phyloP scores from a whole-genome alignment of 176 grass and related monocot genomes.

The Microstegium vimineum region DNA sequence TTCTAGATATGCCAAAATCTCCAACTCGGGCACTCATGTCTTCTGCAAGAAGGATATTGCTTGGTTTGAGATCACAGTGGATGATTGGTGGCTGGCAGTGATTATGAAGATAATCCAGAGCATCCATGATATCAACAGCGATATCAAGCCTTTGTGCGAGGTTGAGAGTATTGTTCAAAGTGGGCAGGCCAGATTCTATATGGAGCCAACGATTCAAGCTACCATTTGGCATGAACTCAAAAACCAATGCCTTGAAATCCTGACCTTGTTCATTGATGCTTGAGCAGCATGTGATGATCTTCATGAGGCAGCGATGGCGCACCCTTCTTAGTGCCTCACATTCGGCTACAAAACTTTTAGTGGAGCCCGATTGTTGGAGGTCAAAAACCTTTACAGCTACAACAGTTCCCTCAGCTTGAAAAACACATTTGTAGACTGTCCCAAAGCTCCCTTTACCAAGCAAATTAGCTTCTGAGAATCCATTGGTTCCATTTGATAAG shows the following conservation, averaged over 20 bases:
- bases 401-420: neutral
- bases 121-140: neutral
- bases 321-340: conserved; percentile 12
- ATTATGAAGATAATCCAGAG: conserved; percentile 13
- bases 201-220: neutral
- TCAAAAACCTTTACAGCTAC: conserved; percentile 32
- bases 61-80: conserved; percentile 59
- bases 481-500: conserved; percentile 13
- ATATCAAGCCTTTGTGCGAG: neutral
- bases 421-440: neutral
- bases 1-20: conserved; percentile 47
- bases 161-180: neutral
- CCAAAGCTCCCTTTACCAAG: conserved; percentile 20
- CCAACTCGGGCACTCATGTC: conserved; percentile 39
- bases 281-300: conserved; percentile 33
- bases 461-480: neutral
- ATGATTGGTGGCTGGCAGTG: neutral
- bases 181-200: neutral
- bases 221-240: conserved; percentile 35
- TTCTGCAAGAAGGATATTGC: conserved; percentile 53
- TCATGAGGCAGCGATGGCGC: conserved; percentile 11
- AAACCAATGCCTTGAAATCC: conserved; percentile 34
- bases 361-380: neutral
- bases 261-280: neutral
- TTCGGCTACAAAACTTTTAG: conserved; percentile 21